Base-by-base conservation (phyloP, 2,329 filamentous ascomycete species). In the Sporothrix luriei region DNA sequence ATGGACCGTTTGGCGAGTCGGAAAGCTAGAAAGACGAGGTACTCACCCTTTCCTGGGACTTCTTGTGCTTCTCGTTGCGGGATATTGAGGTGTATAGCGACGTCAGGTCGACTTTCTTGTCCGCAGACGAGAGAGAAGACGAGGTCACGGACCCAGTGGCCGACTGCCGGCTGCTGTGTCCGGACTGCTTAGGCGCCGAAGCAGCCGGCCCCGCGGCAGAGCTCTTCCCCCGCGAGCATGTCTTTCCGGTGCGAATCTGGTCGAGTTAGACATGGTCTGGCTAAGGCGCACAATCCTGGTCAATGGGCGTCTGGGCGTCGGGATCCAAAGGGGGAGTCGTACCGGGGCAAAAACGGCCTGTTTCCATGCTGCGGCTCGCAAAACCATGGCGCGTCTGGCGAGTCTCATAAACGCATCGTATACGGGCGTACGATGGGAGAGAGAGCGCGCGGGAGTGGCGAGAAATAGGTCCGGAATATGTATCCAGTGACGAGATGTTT, bases 31-130 rank as follows among this genome's bases (percentile, higher is more conserved):
- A 4, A 13, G 4, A 5, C 33, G 29, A 2, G 9, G 0, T 16
- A 52, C 74, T 70, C 79, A 85, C 84, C 74, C 84, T 80, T 71
- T 86, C 83, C 68, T 82, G 78, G 21, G 80, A 81, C 71, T 81
- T 82, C 71, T 81, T 81, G 71, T 82, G 78, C 73, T 81, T 84
- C 73, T 83, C 81, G n/a, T 79, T 79, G 72, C 80, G 80, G 7
- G 80, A 79, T 49, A 80, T 78, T 19, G 81, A 80, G 24, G 79
- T 76, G 73, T 80, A 81, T 5, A 78, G 75, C 2, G 71, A 71
- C 3, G 72, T 67, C 19, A 73, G 65, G 38, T 75, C 73, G 10
- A 73, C 61, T 14, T 67, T 38, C 38, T 70, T 62, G 43, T 52
- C 65, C 40, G 24, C 16, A 6, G 65, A 43, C 24, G 40, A 49